These are phyloP conservation scores for Gossypium davidsonii DNA, from an alignment of 441 rosid species.

Conservation along the genomic window DNA sequence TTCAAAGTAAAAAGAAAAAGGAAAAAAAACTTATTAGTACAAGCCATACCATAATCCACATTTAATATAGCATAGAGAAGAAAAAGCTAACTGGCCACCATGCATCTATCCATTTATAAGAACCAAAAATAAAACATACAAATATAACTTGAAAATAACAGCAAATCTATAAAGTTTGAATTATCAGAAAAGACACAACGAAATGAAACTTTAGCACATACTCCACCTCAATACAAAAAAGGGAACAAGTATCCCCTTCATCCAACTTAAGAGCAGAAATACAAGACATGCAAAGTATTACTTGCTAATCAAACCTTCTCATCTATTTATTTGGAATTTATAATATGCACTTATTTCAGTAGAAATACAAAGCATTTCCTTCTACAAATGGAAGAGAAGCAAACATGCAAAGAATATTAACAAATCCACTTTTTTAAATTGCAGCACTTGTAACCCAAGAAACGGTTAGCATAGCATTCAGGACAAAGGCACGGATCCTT, in stretches of 20 bases:
- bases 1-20: constrained; percentile 11
- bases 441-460: background rate
- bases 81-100: background rate
- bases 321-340: background rate
- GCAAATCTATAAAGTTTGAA: background rate
- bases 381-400: background rate
- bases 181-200: background rate
- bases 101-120: background rate
- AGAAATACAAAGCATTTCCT: background rate
- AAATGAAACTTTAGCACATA: background rate
- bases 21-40: constrained; percentile 5
- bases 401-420: background rate
- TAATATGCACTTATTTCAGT: background rate
- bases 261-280: background rate
- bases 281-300: background rate
- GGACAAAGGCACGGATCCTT: background rate
- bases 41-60: background rate
- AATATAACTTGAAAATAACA: background rate
- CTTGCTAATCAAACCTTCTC: background rate
- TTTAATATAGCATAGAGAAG: background rate
- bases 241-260: background rate
- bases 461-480: background rate
- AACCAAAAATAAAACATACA: background rate
- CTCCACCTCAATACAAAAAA: background rate
- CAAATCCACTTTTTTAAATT: background rate